Evolutionary conservation across 164 flowering plant species (phyloP), one percentile per base, ranked within the genome.

Genomic region (Berberis thunbergii): DNA sequence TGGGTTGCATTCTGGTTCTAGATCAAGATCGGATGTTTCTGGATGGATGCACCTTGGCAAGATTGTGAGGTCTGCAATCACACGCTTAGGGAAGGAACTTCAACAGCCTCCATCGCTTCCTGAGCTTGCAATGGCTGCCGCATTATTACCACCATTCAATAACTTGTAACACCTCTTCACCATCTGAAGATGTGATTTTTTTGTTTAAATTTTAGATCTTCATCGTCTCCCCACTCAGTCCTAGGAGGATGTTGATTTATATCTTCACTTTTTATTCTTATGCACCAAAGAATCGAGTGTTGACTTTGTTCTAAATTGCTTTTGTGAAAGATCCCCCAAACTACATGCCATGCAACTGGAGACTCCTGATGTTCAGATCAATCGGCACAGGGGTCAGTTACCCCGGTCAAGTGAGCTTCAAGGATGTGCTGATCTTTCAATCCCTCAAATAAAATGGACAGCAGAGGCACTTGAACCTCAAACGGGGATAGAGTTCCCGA

Each of bases 401-500:
- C 78, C 83, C 12, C 78, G 89, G 75, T 80, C 77, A 57, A 75
- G 78, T 71, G 83, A 70, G 75, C 69, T 40, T 59, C 80, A 57
- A 42, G 79, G 79, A 41, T 78, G 80, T 76, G 67, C 73, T 62
- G 78, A 74, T 52, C 67, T 74, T 63, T 69, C 77, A 54, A 67
- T 86, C 59, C 73, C 78, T 7, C 79, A 76, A 45, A 73, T 88
- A 53, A 68, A 73, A 60, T 76, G 83, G 86, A 64, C 66, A 63
- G 72, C 74, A 54, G 77, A 82, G 63, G 74, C 83, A 44, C 77
- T 78, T 64, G 98, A 94, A 74, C 89, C 97, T 39, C 76, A 63
- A 76, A 94, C 98, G 41, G 98, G 98, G 61, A 86, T 94, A 61
- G 83, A 84, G 78, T 90, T 94, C 67, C 98, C 98, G 4, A 46